phyloP scores from a whole-genome alignment of 371 early-diverging fungal species.

The Nematocida minor region DNA sequence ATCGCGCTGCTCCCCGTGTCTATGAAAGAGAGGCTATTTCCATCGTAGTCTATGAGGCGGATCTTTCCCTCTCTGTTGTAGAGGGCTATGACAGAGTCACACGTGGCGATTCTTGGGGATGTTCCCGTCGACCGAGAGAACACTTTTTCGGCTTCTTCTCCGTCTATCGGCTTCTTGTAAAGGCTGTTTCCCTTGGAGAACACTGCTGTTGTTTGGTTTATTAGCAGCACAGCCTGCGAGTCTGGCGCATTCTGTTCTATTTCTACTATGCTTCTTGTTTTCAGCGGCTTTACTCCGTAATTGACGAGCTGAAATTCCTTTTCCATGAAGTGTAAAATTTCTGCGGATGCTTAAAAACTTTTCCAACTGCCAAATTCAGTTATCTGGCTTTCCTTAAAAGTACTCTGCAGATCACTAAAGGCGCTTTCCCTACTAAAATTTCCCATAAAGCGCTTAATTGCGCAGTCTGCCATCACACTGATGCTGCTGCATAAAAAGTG shows the following conservation, averaged over 20 bases:
- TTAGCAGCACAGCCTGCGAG: conserved; percentile 7
- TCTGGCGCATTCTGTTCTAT: neutral
- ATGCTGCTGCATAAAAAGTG: too few relatives aligned
- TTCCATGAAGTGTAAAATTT: conserved; percentile 36
- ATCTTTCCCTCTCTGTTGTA: conserved; percentile 33
- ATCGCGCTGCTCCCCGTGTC: neutral
- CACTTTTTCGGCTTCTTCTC: conserved; percentile 12
- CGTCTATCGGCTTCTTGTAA: neutral
- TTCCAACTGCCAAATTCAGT: neutral
- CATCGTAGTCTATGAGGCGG: conserved; percentile 9
- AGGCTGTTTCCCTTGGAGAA: neutral
- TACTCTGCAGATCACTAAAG: too few relatives aligned
- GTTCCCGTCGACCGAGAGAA: neutral
- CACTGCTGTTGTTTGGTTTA: neutral
- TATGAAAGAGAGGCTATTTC: conserved; percentile 8
- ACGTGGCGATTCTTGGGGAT: neutral
- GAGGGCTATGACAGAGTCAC: conserved; percentile 10
- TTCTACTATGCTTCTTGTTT: conserved; percentile 10
- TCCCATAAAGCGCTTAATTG: too few relatives aligned
- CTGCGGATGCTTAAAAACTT: conserved; percentile 13
- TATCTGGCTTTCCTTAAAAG: too few relatives aligned
- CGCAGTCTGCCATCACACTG: too few relatives aligned
- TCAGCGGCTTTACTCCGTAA: conserved; percentile 30
- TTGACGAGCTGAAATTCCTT: conserved; percentile 32
- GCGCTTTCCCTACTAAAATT: too few relatives aligned